phyloP scores from a whole-genome alignment of 2,329 filamentous ascomycete species.

The Rutstroemia sp. region DNA sequence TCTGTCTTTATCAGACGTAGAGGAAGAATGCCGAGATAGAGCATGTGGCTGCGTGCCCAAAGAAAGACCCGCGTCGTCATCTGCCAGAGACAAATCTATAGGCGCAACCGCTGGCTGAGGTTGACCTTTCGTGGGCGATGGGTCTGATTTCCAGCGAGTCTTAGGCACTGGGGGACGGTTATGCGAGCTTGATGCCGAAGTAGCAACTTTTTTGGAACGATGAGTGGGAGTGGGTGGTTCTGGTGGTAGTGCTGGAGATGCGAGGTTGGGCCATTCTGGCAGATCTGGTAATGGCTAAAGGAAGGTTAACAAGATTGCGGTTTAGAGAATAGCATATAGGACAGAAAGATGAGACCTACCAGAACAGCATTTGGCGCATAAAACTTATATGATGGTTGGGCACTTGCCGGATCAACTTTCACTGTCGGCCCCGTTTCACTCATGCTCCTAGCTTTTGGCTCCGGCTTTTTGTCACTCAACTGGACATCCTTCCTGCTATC shows the following conservation, averaged over 20 bases:
- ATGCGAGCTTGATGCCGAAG: constrained; percentile 11
- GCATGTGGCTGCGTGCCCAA: constrained; percentile 6
- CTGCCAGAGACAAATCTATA: constrained; percentile 26
- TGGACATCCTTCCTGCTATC: constrained; percentile 83
- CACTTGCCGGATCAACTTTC: constrained; percentile 23
- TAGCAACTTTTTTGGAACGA: constrained; percentile 18
- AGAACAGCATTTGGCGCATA: constrained; percentile 25
- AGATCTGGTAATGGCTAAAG: constrained; percentile 23
- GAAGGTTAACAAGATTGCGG: background rate
- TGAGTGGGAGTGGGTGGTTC: constrained; percentile 11
- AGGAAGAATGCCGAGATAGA: background rate
- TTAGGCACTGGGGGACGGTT: constrained; percentile 25
- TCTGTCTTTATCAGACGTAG: constrained; percentile 3
- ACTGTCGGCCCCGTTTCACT: constrained; percentile 18
- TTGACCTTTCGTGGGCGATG: constrained; percentile 7
- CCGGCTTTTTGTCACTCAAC: constrained; percentile 36
- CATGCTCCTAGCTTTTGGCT: constrained; percentile 23
- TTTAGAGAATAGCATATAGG: background rate
- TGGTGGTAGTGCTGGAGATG: constrained; percentile 7
- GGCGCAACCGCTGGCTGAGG: constrained; percentile 15
- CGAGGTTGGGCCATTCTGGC: constrained; percentile 21
- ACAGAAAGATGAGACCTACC: constrained; percentile 13
- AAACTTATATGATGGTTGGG: constrained; percentile 21
- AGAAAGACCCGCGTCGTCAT: constrained; percentile 18
- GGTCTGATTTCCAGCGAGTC: constrained; percentile 28